phyloP scores from a whole-genome alignment of 768 basidiomycete species.

The Asterophora lycoperdoides region DNA sequence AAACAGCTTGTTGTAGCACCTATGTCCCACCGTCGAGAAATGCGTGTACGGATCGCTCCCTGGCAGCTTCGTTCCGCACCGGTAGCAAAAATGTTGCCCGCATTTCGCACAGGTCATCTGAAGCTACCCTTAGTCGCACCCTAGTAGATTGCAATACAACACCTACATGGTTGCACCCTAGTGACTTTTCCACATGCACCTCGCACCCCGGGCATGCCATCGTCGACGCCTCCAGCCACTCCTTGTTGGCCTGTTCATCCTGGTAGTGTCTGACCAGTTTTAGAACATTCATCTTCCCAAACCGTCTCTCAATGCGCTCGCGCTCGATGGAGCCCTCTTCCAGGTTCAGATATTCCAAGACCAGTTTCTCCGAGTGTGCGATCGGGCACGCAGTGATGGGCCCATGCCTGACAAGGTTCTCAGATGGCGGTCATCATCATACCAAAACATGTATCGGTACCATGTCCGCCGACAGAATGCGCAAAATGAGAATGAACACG shows the following conservation, averaged over 20 bases:
- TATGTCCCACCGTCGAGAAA: conserved; percentile 49
- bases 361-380: conserved; percentile 58
- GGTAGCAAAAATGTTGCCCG: conserved; percentile 75
- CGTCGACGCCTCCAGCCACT: conserved; percentile 69
- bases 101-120: conserved; percentile 83
- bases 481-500: conserved; percentile 79
- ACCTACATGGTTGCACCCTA: conserved; percentile 87
- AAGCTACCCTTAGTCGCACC: conserved; percentile 6
- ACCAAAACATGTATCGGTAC: conserved; percentile 32
- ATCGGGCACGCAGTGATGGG: conserved; percentile 68
- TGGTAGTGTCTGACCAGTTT: conserved; percentile 58
- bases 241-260: conserved; percentile 71
- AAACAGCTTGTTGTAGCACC: conserved; percentile 66
- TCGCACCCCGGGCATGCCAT: conserved; percentile 71
- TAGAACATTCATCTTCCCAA: conserved; percentile 57
- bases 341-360: conserved; percentile 61
- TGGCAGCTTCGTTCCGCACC: conserved; percentile 57
- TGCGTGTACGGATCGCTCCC: conserved; percentile 59
- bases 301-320: conserved; percentile 51
- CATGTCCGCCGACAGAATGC: conserved; percentile 79
- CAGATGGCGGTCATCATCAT: background rate
- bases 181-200: conserved; percentile 67
- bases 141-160: background rate
- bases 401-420: conserved; percentile 61
- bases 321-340: conserved; percentile 50